Conservation (phyloP, 805 yeast species). For the Priceomyces castillae region DNA sequence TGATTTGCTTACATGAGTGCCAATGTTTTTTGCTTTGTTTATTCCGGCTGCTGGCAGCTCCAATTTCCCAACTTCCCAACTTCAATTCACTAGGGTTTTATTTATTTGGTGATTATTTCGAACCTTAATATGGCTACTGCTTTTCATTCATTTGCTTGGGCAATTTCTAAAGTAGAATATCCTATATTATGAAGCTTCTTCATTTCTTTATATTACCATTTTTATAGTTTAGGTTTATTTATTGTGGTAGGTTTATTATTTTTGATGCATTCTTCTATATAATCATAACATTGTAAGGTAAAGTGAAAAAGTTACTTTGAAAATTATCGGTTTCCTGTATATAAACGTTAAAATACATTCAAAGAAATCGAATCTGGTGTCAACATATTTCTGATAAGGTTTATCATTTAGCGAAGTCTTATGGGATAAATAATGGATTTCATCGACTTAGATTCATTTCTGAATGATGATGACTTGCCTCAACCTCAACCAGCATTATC, state of each 20-base stretch:
- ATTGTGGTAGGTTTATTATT: not conserved
- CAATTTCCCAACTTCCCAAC: too few relatives aligned
- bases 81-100: not conserved
- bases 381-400: not conserved
- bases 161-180: too few relatives aligned
- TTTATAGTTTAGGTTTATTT: not conserved
- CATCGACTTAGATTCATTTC: constrained; percentile 36
- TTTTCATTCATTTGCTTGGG: not conserved
- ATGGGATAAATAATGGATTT: constrained; percentile 32
- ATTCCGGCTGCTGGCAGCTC: not conserved
- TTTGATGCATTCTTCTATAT: too few relatives aligned
- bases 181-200: too few relatives aligned
- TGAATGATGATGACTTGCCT: constrained; percentile 28
- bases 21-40: not conserved
- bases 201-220: too few relatives aligned
- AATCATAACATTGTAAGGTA: too few relatives aligned
- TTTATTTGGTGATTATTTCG: not conserved
- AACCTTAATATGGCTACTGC: not conserved
- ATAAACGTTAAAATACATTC: too few relatives aligned
- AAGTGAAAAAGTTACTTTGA: too few relatives aligned
- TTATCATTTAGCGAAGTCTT: not conserved
- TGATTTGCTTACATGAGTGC: constrained; percentile 26
- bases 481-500: constrained; percentile 45
- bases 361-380: not conserved
- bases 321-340: not conserved